A percentile compares a stretch with the other conserved stretches of the same genome.
These are phyloP conservation scores for Fragaria ananassa DNA, from an alignment of 306 rosid genomes.

Conservation along the genomic window DNA sequence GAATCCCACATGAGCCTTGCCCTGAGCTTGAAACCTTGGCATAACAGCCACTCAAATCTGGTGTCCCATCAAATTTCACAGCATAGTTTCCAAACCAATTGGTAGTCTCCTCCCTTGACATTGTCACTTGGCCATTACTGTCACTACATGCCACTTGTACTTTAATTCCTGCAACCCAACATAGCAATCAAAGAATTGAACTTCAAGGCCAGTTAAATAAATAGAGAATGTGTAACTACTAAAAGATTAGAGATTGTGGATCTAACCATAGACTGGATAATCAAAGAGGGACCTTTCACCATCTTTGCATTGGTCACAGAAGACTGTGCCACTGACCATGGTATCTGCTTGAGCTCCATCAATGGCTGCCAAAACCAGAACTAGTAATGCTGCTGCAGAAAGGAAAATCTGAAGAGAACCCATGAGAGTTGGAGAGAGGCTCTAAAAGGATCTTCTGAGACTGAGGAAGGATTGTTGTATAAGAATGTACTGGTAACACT, in stretches of 20 bases:
- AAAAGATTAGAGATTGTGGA: constrained; percentile 2
- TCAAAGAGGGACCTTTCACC: constrained; percentile 72
- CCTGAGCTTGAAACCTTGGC: constrained; percentile 51
- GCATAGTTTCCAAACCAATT: constrained; percentile 71
- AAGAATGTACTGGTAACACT: constrained; percentile 25
- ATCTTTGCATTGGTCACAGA: constrained; percentile 93
- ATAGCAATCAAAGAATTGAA: not conserved
- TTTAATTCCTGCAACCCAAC: constrained; percentile 53
- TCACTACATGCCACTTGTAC: constrained; percentile 63
- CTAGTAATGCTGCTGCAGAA: constrained; percentile 19
- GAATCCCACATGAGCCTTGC: constrained; percentile 50
- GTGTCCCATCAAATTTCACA: constrained; percentile 67
- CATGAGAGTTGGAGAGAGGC: constrained; percentile 47
- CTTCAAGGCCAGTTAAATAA: not conserved
- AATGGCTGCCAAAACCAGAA: constrained; percentile 44
- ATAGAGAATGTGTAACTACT: not conserved
- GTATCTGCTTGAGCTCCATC: constrained; percentile 51
- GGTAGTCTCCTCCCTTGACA: constrained; percentile 79
- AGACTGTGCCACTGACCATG: constrained; percentile 72
- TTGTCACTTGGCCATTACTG: constrained; percentile 50
- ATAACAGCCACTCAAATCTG: constrained; percentile 61
- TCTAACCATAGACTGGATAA: constrained; percentile 71
- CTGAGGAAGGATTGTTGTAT: constrained; percentile 21
- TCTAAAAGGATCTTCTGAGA: constrained; percentile 7
- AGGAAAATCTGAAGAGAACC: constrained; percentile 38